phyloP scores from a whole-genome alignment of 2,329 filamentous ascomycete genomes.

The Nannizziopsis arthrosporioides region DNA sequence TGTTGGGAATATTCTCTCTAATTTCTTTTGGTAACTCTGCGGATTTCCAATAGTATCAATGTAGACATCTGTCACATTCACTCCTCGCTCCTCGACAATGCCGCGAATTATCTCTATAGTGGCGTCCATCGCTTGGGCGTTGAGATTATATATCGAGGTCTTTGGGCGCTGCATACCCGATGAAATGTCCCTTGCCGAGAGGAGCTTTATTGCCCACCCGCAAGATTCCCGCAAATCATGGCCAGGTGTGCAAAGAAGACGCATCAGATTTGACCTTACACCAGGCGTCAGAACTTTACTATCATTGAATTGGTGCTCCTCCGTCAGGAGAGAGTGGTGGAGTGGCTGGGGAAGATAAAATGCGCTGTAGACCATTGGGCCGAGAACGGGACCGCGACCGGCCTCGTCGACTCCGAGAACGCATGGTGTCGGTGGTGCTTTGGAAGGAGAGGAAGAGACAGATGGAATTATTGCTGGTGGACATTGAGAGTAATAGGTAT shows the following conservation, averaged over 20 bases:
- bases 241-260: conserved; percentile 55
- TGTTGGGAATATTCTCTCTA: conserved; percentile 74
- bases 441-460: conserved; percentile 17
- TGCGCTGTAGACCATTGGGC: conserved; percentile 55
- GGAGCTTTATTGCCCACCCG: conserved; percentile 71
- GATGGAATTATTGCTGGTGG: conserved; percentile 48
- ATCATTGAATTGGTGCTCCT: conserved; percentile 81
- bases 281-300: conserved; percentile 77
- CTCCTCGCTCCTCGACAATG: conserved; percentile 57
- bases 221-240: conserved; percentile 51
- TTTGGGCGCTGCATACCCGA: conserved; percentile 59
- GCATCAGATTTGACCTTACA: conserved; percentile 64
- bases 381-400: conserved; percentile 84
- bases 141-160: conserved; percentile 64
- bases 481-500: conserved; percentile 59
- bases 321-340: conserved; percentile 61
- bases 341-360: conserved; percentile 59
- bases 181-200: conserved; percentile 75
- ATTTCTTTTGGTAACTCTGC: conserved; percentile 66
- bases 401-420: conserved; percentile 88
- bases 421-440: conserved; percentile 45
- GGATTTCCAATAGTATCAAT: conserved; percentile 90
- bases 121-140: conserved; percentile 88
- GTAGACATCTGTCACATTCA: conserved; percentile 80
- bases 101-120: conserved; percentile 71